Evolutionary conservation across 1,284 basidiomycete genomes (phyloP), one percentile per base, ranked within the genome.

Genomic region (Cryptococcus maquisensis): DNA sequence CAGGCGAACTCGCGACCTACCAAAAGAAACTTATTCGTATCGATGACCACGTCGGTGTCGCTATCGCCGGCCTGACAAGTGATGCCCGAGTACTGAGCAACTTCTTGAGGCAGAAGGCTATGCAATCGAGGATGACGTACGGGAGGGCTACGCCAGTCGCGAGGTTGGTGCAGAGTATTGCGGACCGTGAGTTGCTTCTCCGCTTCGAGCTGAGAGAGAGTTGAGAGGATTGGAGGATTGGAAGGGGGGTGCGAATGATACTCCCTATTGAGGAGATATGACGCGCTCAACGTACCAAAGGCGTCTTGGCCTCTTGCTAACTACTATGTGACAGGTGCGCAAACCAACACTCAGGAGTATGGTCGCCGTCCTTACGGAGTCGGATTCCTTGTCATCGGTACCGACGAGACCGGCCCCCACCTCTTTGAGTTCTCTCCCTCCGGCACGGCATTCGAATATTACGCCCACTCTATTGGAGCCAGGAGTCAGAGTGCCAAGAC

Each of bases 1-100:
- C 93, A 10, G 94, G 94, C 60, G 96, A 98, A 78, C 84, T 99
- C 51, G 95, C 96, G 15, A 90, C 89, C 39, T 98, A 98, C 81
- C 96, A 99, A 75, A 94, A 98, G 80, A 98, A 99, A 83, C 90
- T 98, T 86, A 95, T 96, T 76, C 84, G 92, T 70, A 96, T 99
- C 84, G 96, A 98, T 75, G 94, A 98, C 76, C 96, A 99, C 79
- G 86, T 97, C 69, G 96, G 96, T 43, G 93, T 99, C 69, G 96
- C 93, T 46, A 98, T 98, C 73, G 96, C 96, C 48, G 96, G 96
- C 20, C 80, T 99, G 60, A 99, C 96, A 8, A 94, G 90, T 49
- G 96, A 99, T 80, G 96, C 96, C 50, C 87, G 96, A 74, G 96
- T 98, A 0, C 77, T 98, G 65, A 94, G 93, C 72, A 98, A 98